Conservation (phyloP, 495 filamentous ascomycete genomes). For the Lasiosphaeriaceae sp. region DNA sequence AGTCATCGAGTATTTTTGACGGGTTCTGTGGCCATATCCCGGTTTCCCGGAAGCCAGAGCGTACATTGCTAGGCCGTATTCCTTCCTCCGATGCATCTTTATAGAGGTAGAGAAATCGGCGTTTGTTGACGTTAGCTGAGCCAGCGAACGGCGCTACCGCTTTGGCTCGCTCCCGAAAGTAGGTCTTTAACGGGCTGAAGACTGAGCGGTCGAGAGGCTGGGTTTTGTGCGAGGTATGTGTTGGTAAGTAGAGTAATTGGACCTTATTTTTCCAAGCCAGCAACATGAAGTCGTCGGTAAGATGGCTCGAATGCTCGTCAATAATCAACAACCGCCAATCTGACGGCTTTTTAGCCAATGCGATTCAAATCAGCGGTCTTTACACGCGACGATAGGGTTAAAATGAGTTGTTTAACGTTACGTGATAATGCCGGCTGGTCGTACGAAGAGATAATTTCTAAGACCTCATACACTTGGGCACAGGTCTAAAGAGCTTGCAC, state of each 20-base stretch:
- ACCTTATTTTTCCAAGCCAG: not conserved
- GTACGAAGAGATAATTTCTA: too few species aligned
- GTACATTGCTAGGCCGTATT: not conserved
- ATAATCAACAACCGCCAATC: not conserved
- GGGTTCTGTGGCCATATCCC: slow-evolving; percentile 4
- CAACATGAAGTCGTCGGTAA: not conserved
- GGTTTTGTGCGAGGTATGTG: slow-evolving; percentile 9
- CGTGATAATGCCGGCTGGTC: too few species aligned
- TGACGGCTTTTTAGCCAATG: too few species aligned
- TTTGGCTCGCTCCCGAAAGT: not conserved
- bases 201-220: slow-evolving; percentile 5
- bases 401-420: too few species aligned
- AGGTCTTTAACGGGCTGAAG: not conserved
- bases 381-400: too few species aligned
- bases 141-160: not conserved
- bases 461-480: too few species aligned
- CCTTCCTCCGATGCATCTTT: not conserved
- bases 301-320: slow-evolving; percentile 4
- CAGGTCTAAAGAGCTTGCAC: too few species aligned
- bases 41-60: slow-evolving; percentile 5
- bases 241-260: slow-evolving; percentile 6
- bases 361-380: too few species aligned
- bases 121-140: slow-evolving; percentile 1
- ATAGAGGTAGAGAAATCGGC: not conserved
- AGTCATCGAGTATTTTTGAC: not conserved